Base-by-base conservation (phyloP, 83 land plant genomes). In the Picea engelmannii region DNA sequence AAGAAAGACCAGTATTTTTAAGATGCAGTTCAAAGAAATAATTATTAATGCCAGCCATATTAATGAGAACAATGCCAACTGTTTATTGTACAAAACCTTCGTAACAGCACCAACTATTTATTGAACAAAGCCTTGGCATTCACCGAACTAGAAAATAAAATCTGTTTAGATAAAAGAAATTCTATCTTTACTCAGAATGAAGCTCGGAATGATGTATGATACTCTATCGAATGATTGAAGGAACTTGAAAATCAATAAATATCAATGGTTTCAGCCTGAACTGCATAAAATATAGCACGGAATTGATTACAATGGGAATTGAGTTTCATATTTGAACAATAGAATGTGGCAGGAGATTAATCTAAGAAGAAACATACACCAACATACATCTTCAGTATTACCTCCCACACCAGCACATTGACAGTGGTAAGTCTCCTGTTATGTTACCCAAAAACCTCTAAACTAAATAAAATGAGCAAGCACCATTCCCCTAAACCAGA, bases 251-350 rank as follows among this genome's bases (percentile, higher is more conserved):
- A 17, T 23, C 76, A 71, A 71, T 42, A 40, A 71, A 42, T 47
- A 73, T 42, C 58, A 44, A 44, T 42, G 58, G 58, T 44, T 17
- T 73, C 13, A 21, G 11, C 58, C 16, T 73, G 11, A 49, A 73
- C 13, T 10, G 76, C 76, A 73, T 11, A 73, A 44, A 40, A 21
- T 2, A 73, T 31, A 67, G 25, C 38, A 27, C 20, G n/a, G 55
- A 73, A 16, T 47, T 49, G n/a, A 40, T 73, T 73, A 73, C 52
- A 73, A 17, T 47, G 76, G 47, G 47, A 73, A 73, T 73, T 13
- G 47, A 73, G 76, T 20, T 73, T 47, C 44, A 69, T 73, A 73
- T 40, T 73, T 47, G 15, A 55, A 55, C 58, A 67, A 67, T 25
- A 21, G 55, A 47, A 44, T n/a, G 23, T 73, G 10, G 21, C 13